These are phyloP conservation scores for Herpetomonas samuelpessoai DNA, from an alignment of 208 protist species.

Conservation along the genomic window DNA sequence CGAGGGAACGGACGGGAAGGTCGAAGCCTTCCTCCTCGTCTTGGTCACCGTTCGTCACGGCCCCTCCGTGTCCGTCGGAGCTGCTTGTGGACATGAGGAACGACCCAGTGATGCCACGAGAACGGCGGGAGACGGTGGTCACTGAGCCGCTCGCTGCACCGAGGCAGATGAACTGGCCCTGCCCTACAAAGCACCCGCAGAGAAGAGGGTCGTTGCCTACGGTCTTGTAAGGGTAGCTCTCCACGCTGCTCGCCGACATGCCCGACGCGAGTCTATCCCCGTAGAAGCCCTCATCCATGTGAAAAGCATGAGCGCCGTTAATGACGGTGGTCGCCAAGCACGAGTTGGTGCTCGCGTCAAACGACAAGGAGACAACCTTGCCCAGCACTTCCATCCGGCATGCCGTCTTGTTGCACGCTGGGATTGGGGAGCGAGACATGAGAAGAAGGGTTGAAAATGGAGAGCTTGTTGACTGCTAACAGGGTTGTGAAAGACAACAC, in stretches of 20 bases:
- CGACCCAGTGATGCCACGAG: constrained; percentile 21
- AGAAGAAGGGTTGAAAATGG: no score
- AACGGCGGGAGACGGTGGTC: constrained; percentile 32
- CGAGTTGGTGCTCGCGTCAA: constrained; percentile 25
- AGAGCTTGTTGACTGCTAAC: no score
- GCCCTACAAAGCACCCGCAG: constrained; percentile 37
- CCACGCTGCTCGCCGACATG: constrained; percentile 31
- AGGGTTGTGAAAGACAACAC: no score
- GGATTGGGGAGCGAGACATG: neutral
- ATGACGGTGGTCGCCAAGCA: constrained; percentile 45
- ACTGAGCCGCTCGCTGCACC: constrained; percentile 36
- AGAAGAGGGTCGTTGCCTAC: constrained; percentile 38
- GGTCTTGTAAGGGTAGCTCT: constrained; percentile 38
- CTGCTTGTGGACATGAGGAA: no score
- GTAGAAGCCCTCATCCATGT: constrained; percentile 35
- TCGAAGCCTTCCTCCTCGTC: no score
- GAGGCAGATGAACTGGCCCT: constrained; percentile 31
- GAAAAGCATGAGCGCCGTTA: constrained; percentile 49
- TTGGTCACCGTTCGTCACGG: no score
- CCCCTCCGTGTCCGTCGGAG: no score
- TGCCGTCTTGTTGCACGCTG: constrained; percentile 23
- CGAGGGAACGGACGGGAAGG: constrained; percentile 28
- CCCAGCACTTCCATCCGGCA: constrained; percentile 42
- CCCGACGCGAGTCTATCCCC: constrained; percentile 23
- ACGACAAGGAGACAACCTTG: constrained; percentile 28